Conservation (phyloP, 1,284 basidiomycete genomes). For the Leccinum solheimii region DNA sequence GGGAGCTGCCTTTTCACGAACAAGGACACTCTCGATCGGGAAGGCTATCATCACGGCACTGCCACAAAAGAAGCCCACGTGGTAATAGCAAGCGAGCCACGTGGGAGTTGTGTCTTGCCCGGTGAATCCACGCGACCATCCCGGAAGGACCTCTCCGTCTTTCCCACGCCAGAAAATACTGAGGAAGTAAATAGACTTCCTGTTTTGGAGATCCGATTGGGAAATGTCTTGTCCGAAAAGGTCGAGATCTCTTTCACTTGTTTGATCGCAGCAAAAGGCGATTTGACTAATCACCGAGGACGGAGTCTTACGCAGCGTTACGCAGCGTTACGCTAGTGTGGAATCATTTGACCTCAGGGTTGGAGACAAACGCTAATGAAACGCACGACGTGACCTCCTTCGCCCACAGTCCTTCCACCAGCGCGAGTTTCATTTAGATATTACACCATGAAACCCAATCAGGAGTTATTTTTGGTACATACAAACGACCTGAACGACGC, state of each 20-base stretch:
- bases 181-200: neutral
- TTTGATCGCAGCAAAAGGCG: neutral
- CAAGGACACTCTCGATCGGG: conserved; percentile 35
- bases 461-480: neutral
- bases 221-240: neutral
- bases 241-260: neutral
- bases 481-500: neutral
- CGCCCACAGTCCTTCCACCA: conserved; percentile 10
- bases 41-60: conserved; percentile 30
- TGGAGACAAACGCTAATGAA: neutral
- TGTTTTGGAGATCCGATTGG: neutral
- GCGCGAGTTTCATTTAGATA: conserved; percentile 12
- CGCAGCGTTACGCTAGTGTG: neutral
- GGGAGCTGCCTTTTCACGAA: conserved; percentile 35
- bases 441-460: conserved; percentile 11
- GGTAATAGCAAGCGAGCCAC: conserved; percentile 27
- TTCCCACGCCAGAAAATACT: neutral
- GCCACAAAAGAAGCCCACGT: conserved; percentile 36
- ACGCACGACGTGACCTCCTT: neutral
- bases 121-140: conserved; percentile 2
- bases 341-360: neutral
- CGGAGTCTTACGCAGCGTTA: neutral
- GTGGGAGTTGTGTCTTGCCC: conserved; percentile 17
- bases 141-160: neutral
- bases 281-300: neutral